phyloP scores from a whole-genome alignment of 1,284 basidiomycete genomes.

The Somion occarium region DNA sequence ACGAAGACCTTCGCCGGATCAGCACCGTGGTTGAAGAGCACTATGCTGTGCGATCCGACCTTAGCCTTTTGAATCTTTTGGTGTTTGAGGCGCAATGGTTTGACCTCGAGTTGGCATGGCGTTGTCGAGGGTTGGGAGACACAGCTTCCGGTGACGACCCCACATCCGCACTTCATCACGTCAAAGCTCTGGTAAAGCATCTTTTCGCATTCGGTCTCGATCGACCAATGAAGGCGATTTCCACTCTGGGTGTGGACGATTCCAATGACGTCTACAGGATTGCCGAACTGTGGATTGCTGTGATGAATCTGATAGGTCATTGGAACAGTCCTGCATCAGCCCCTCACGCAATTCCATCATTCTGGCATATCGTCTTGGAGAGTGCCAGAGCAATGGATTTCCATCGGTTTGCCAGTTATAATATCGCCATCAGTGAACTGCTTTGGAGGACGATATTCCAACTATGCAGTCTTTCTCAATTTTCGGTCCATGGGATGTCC shows the following conservation, averaged over 20 bases:
- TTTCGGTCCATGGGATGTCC: conserved; percentile 63
- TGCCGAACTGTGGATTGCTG: conserved; percentile 73
- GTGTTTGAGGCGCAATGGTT: conserved; percentile 51
- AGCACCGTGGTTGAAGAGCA: conserved; percentile 22
- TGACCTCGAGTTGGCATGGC: conserved; percentile 50
- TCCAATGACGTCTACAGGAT: conserved; percentile 18
- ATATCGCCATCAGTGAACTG: conserved; percentile 59
- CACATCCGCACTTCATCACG: conserved; percentile 11
- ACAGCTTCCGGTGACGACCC: conserved; percentile 18
- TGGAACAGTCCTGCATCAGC: conserved; percentile 5
- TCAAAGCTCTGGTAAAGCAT: conserved; percentile 39
- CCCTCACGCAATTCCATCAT: conserved; percentile 24
- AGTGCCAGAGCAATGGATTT: conserved; percentile 28
- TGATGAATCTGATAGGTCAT: conserved; percentile 45
- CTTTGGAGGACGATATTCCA: conserved; percentile 73
- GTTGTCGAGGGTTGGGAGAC: conserved; percentile 23
- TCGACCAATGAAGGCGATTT: conserved; percentile 35
- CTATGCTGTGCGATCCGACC: conserved; percentile 18
- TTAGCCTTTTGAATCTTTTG: conserved; percentile 34
- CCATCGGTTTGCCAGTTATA: conserved; percentile 21
- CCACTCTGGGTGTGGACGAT: conserved; percentile 27
- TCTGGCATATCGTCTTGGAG: conserved; percentile 43
- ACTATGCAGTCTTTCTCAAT: conserved; percentile 76
- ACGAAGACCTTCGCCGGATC: conserved; percentile 37
- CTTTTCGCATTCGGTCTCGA: conserved; percentile 55